Conservation (phyloP, 805 yeast species). For the Monosporozyma aerobia region DNA sequence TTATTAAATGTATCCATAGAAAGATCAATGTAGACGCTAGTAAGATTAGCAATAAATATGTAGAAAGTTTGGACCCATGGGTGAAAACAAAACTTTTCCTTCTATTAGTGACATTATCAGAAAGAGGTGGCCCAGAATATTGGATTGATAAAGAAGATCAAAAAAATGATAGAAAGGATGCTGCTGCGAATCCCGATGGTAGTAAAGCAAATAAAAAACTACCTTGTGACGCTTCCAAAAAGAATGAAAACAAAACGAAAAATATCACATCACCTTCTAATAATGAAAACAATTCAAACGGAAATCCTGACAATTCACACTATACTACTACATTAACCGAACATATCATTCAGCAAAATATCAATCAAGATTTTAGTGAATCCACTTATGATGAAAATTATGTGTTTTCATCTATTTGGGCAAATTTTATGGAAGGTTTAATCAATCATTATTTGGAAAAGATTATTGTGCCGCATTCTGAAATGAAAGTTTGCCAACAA, state of each 20-base stretch:
- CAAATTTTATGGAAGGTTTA: slow-evolving; percentile 32
- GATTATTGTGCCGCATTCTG: slow-evolving; percentile 29
- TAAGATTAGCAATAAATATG: slow-evolving; percentile 17
- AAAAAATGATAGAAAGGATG: slow-evolving; percentile 1
- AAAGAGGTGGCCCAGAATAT: slow-evolving; percentile 31
- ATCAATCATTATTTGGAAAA: slow-evolving; percentile 31
- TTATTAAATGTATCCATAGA: slow-evolving; percentile 26
- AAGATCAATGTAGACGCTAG: slow-evolving; percentile 25
- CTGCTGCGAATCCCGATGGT: not conserved
- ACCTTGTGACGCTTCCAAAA: not conserved
- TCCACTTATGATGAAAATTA: slow-evolving; percentile 26
- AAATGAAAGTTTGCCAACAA: slow-evolving; percentile 31
- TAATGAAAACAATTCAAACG: not conserved
- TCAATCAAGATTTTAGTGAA: slow-evolving; percentile 27
- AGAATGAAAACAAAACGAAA: not conserved
- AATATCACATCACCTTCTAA: not conserved
- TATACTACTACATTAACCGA: slow-evolving; percentile 21
- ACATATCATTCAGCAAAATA: slow-evolving; percentile 27
- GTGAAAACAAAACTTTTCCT: slow-evolving; percentile 24
- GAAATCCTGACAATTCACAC: not conserved
- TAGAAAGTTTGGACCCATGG: slow-evolving; percentile 21
- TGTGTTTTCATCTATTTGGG: slow-evolving; percentile 32
- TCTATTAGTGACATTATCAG: slow-evolving; percentile 25
- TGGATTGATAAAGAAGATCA: slow-evolving; percentile 26
- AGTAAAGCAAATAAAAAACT: not conserved